phyloP scores from a whole-genome alignment of 768 basidiomycete species.

The Hydnum rufescens region DNA sequence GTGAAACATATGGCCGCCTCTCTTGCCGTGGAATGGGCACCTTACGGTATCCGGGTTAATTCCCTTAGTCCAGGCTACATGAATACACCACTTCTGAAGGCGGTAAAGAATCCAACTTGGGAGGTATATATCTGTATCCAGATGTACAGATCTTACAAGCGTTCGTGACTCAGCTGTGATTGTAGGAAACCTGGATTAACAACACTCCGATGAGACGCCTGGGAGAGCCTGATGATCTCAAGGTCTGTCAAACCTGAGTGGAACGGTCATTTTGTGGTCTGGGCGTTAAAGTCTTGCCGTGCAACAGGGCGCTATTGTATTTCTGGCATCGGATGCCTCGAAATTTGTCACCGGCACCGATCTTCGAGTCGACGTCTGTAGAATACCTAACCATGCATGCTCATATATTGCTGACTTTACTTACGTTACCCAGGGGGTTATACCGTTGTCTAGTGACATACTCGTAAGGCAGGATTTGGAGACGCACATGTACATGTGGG shows the following conservation, averaged over 20 bases:
- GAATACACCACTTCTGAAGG: slow-evolving; percentile 67
- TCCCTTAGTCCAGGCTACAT: slow-evolving; percentile 83
- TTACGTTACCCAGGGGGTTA: too few relatives aligned
- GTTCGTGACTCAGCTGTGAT: background rate
- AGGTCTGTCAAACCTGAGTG: too few relatives aligned
- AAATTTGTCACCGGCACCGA: slow-evolving; percentile 80
- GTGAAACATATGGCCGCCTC: slow-evolving; percentile 89
- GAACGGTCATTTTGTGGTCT: too few relatives aligned
- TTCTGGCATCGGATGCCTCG: slow-evolving; percentile 76
- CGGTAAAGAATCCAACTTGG: slow-evolving; percentile 48
- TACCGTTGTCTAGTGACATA: too few relatives aligned
- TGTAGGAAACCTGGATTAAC: slow-evolving; percentile 62
- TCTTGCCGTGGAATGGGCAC: slow-evolving; percentile 92
- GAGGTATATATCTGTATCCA: background rate
- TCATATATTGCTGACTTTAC: too few relatives aligned
- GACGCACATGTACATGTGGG: too few relatives aligned
- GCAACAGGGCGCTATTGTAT: slow-evolving; percentile 65
- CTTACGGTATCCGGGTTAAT: slow-evolving; percentile 73
- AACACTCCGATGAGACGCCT: slow-evolving; percentile 78
- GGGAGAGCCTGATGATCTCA: slow-evolving; percentile 83
- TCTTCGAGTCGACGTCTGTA: slow-evolving; percentile 74
- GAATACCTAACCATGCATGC: too few relatives aligned
- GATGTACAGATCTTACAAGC: background rate
- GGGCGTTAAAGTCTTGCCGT: too few relatives aligned
- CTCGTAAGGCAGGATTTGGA: too few relatives aligned